phyloP scores from a whole-genome alignment of 1,139 yeast species.

The Hemisphaericaspora lyxosophila region DNA sequence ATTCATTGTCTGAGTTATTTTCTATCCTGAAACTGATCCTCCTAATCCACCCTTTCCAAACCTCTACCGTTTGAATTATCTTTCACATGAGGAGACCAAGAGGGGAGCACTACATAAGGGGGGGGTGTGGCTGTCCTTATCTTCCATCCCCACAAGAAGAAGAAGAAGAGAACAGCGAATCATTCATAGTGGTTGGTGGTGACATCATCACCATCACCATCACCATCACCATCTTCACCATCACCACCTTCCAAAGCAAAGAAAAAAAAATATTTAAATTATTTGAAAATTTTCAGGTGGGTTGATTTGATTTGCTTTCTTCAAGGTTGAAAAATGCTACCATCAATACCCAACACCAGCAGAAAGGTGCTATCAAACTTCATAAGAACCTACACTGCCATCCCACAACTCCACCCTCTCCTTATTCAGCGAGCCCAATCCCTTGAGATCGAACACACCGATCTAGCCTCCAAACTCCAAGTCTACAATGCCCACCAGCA shows the following conservation, averaged over 20 bases:
- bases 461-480: slow-evolving; percentile 39
- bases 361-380: background rate
- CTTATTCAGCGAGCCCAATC: slow-evolving; percentile 61
- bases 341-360: background rate
- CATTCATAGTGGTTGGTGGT: too few species aligned
- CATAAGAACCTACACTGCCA: background rate
- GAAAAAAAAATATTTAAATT: background rate
- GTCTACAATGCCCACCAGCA: slow-evolving; percentile 14
- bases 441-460: slow-evolving; percentile 49
- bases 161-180: too few species aligned
- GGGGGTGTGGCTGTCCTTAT: too few species aligned
- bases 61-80: too few species aligned
- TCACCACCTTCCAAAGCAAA: background rate
- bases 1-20: too few species aligned
- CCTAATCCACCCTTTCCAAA: too few species aligned
- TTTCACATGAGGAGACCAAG: too few species aligned
- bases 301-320: too few species aligned
- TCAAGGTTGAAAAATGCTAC: background rate
- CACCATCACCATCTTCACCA: background rate
- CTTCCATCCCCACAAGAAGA: too few species aligned
- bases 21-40: too few species aligned
- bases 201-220: too few species aligned
- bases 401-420: slow-evolving; percentile 52
- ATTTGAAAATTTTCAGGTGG: background rate
- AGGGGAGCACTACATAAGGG: too few species aligned